Base-by-base conservation (phyloP, 768 basidiomycete genomes). In the Tremella yokohamensis region DNA sequence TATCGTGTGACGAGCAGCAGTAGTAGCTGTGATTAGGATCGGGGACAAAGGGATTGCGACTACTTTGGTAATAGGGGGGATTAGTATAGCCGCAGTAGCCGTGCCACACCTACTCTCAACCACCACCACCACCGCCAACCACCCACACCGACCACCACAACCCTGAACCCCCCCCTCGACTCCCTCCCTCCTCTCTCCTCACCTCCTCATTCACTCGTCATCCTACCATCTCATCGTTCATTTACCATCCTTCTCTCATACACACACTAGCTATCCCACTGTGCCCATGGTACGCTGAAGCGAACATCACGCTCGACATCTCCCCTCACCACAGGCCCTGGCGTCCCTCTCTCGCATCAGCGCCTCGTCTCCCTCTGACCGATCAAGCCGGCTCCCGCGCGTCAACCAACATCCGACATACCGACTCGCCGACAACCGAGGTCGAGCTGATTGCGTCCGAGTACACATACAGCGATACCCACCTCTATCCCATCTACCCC, bases 71-170 rank as follows among this genome's bases (percentile, higher is more conserved):
- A 34, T 34, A 34, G 29, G n/a, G n/a, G n/a, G 29, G 11, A 34
- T 34, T 34, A 34, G 29, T 4, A 34, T 34, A 34, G 29, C 29
- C 29, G 29, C 29, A 34, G 29, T 34, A 45, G 42, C 42, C 42
- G n/a, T 45, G n/a, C 42, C 42, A 45, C 42, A n/a, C n/a, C 42
- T 45, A 45, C 42, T 45, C 42, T 45, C 42, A n/a, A 4, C 22
- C 15, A n/a, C 11, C 39, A 11, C 18, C 39, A 18, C 18, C 39
- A 40, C 18, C 39, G 12, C 18, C 18, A 40, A 11, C 39, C 39
- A 11, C 39, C 18, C 39, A n/a, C n/a, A n/a, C 39, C 18, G 39
- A 45, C 42, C 42, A n/a, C 42, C n/a, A 18, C 42, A 45, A 45
- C 42, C 42, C 42, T 45, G 22, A 45, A 8, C 22, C 22, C n/a